phyloP scores from a whole-genome alignment of 495 filamentous ascomycete species.

The Hypoxylon intermedium region DNA sequence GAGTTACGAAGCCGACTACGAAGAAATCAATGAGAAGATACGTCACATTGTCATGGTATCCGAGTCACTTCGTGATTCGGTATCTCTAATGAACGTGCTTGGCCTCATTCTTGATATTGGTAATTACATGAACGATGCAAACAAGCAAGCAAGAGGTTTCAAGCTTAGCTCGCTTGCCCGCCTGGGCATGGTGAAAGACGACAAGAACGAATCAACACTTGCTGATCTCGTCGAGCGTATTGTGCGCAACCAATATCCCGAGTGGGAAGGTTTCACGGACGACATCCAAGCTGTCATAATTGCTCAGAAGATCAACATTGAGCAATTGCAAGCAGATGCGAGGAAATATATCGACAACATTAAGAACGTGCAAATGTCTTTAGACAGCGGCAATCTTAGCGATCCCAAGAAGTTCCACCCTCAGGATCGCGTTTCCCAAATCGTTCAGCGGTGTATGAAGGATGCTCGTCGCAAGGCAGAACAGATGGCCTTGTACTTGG shows the following conservation, averaged over 20 bases:
- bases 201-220: slow-evolving; percentile 96
- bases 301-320: slow-evolving; percentile 94
- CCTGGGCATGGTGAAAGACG: slow-evolving; percentile 96
- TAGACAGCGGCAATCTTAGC: slow-evolving; percentile 93
- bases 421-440: slow-evolving; percentile 89
- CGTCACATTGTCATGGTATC: slow-evolving; percentile 82
- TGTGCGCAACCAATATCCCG: slow-evolving; percentile 92
- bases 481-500: slow-evolving; percentile 91
- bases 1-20: slow-evolving; percentile 87
- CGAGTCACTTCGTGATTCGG: slow-evolving; percentile 87
- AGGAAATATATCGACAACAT: slow-evolving; percentile 94
- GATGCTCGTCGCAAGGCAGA: slow-evolving; percentile 95
- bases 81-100: slow-evolving; percentile 91
- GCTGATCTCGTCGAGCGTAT: slow-evolving; percentile 97
- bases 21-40: slow-evolving; percentile 83
- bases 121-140: slow-evolving; percentile 99
- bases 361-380: slow-evolving; percentile 86
- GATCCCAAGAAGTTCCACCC: slow-evolving; percentile 98
- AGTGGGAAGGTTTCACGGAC: slow-evolving; percentile 88
- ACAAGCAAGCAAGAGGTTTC: slow-evolving; percentile 97
- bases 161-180: slow-evolving; percentile 95
- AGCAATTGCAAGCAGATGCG: slow-evolving; percentile 87
- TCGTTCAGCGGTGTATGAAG: slow-evolving; percentile 94
- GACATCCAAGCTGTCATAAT: slow-evolving; percentile 83
- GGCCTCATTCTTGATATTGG: slow-evolving; percentile 96